Conservation (phyloP, 768 basidiomycete genomes). For the Lentinula edodes region DNA sequence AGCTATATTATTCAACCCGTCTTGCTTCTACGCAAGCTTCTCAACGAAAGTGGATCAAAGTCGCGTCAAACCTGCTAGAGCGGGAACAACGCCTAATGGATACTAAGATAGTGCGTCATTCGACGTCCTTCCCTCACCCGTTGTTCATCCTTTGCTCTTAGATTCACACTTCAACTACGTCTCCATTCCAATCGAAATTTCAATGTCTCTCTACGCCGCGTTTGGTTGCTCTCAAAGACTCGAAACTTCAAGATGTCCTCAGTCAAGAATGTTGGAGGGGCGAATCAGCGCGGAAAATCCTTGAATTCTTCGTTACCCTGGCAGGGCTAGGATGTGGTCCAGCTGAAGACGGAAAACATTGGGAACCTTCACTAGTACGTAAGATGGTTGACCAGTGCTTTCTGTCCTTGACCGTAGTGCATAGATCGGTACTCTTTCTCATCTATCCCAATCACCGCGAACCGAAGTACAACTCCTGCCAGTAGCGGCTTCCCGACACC, state of each 20-base stretch:
- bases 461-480: constrained; percentile 21
- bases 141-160: not conserved
- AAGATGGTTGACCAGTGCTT: not conserved
- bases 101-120: not conserved
- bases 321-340: constrained; percentile 17
- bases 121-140: not conserved
- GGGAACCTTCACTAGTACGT: not conserved
- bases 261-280: constrained; percentile 20
- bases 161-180: not conserved
- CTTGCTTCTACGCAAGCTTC: constrained; percentile 6
- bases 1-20: not conserved
- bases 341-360: not conserved
- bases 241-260: constrained; percentile 21
- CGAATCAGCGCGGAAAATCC: constrained; percentile 15
- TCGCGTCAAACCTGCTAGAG: not conserved
- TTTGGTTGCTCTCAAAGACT: constrained; percentile 24
- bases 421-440: not conserved
- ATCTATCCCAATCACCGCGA: not conserved
- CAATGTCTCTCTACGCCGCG: constrained; percentile 20
- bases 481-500: constrained; percentile 44
- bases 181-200: constrained; percentile 17
- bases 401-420: not conserved
- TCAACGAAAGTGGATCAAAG: constrained; percentile 1
- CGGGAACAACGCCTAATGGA: not conserved
- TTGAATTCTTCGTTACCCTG: constrained; percentile 23